Conservation (phyloP, 1,284 basidiomycete species). For the Ustilago bromivora region DNA sequence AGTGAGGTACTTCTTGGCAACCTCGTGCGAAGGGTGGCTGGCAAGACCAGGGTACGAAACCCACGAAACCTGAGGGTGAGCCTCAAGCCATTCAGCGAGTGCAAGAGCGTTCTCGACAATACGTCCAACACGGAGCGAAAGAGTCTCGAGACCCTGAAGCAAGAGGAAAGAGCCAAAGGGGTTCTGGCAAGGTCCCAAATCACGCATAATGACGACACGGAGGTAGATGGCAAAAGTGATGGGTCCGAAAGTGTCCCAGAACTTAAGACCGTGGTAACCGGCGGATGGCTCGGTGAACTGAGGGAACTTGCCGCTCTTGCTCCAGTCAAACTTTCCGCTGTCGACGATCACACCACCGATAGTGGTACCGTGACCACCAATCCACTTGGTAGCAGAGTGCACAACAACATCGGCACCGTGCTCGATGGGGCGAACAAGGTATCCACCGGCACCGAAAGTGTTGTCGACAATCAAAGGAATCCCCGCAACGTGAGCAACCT, state of each 20-base stretch:
- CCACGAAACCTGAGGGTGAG: slow-evolving; percentile 81
- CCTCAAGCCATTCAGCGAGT: slow-evolving; percentile 80
- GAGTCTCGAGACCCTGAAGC: slow-evolving; percentile 87
- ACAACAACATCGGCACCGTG: slow-evolving; percentile 88
- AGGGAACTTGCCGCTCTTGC: slow-evolving; percentile 80
- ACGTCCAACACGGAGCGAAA: slow-evolving; percentile 81
- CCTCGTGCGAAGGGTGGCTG: slow-evolving; percentile 76
- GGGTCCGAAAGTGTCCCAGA: slow-evolving; percentile 78
- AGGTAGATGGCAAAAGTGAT: slow-evolving; percentile 81
- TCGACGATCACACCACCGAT: slow-evolving; percentile 87
- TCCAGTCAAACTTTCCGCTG: slow-evolving; percentile 87
- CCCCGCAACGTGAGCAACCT: slow-evolving; percentile 80
- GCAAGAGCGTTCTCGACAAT: slow-evolving; percentile 82
- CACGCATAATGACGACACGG: slow-evolving; percentile 80
- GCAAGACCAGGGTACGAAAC: slow-evolving; percentile 83
- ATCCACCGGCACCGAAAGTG: slow-evolving; percentile 87
- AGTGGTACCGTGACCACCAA: slow-evolving; percentile 88
- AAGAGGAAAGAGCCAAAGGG: slow-evolving; percentile 86
- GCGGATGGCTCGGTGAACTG: slow-evolving; percentile 84
- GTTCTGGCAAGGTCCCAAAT: slow-evolving; percentile 81
- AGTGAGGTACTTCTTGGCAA: slow-evolving; percentile 73
- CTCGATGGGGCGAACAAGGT: slow-evolving; percentile 80
- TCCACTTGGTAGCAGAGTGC: slow-evolving; percentile 91
- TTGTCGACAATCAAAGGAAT: slow-evolving; percentile 89
- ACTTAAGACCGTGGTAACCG: slow-evolving; percentile 80